Conservation (phyloP, 164 flowering plant species). For the Piper longum region DNA sequence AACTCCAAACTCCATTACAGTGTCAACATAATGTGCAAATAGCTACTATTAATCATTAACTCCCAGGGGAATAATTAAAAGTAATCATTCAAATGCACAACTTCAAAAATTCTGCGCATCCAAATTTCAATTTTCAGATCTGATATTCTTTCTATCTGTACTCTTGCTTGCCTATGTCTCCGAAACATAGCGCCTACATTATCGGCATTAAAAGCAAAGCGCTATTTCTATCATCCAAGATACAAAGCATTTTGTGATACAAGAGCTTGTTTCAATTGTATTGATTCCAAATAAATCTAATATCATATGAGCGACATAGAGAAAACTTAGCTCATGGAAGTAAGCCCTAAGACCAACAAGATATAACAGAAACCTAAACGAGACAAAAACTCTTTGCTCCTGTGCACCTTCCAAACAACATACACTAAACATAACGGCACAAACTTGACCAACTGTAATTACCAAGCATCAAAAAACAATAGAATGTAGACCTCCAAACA, state of each 20-base stretch:
- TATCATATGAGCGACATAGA: not conserved
- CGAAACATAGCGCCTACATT: too few species aligned
- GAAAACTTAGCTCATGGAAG: not conserved
- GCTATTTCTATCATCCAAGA: not conserved
- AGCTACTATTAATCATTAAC: too few species aligned
- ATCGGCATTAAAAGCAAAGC: too few species aligned
- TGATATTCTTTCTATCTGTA: too few species aligned
- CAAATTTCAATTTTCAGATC: too few species aligned
- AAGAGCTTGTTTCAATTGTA: not conserved
- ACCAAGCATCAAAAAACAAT: conserved; percentile 18
- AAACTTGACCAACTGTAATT: conserved; percentile 2
- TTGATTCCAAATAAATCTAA: not conserved
- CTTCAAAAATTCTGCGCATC: too few species aligned
- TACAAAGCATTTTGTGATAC: not conserved
- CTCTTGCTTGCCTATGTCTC: too few species aligned
- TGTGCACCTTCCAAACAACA: conserved; percentile 6
- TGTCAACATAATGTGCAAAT: too few species aligned
- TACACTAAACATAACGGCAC: conserved; percentile 5
- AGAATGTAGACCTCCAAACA: conserved; percentile 4
- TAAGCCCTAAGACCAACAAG: conserved; percentile 6
- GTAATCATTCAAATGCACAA: too few species aligned
- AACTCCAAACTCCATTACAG: too few species aligned
- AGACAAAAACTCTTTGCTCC: conserved; percentile 1
- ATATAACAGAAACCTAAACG: not conserved
- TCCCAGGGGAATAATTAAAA: too few species aligned